A percentile compares a stretch with the other conserved stretches of the same genome.
Conservation (phyloP, 169 alveolate genomes). For the Cryptosporidium sp. region DNA sequence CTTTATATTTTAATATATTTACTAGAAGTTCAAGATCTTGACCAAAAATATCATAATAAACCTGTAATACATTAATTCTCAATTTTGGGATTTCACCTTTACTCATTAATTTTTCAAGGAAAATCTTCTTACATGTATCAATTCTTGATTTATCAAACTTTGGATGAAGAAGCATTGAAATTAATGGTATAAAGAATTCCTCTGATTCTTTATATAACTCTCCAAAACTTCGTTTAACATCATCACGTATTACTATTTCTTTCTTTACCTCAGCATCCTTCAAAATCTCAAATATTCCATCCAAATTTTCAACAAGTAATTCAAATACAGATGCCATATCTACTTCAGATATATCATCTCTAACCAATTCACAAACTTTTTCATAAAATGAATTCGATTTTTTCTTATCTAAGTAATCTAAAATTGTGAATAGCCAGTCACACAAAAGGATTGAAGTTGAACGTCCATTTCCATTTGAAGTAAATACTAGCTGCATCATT, state of each 20-base stretch:
- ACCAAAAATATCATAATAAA: constrained; percentile 52
- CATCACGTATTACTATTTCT: constrained; percentile 50
- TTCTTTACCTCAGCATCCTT: constrained; percentile 20
- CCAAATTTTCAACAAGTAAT: constrained; percentile 4
- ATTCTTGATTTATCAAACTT: constrained; percentile 4
- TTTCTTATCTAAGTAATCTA: constrained; percentile 37
- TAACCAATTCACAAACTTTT: constrained; percentile 42
- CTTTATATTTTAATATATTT: constrained; percentile 8
- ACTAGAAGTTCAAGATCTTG: constrained; percentile 25
- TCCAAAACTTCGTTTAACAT: constrained; percentile 32
- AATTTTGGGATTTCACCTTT: constrained; percentile 1
- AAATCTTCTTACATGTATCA: constrained; percentile 15
- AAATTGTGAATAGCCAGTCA: constrained; percentile 57
- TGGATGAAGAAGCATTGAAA: constrained; percentile 55
- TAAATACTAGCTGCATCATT: constrained; percentile 58
- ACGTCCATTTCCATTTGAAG: constrained; percentile 43
- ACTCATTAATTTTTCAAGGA: constrained; percentile 24
- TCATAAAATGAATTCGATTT: constrained; percentile 29
- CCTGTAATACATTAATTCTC: constrained; percentile 37
- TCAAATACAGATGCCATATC: constrained; percentile 15
- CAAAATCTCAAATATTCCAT: constrained; percentile 46
- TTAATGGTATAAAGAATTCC: constrained; percentile 45
- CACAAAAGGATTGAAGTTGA: constrained; percentile 57
- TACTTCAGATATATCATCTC: constrained; percentile 22
- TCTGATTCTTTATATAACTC: constrained; percentile 69